Percentiles rank a stretch among this genome's conserved stretches.
Conservation (phyloP, 2,329 filamentous ascomycete species). For the Byssochlamys sp. region DNA sequence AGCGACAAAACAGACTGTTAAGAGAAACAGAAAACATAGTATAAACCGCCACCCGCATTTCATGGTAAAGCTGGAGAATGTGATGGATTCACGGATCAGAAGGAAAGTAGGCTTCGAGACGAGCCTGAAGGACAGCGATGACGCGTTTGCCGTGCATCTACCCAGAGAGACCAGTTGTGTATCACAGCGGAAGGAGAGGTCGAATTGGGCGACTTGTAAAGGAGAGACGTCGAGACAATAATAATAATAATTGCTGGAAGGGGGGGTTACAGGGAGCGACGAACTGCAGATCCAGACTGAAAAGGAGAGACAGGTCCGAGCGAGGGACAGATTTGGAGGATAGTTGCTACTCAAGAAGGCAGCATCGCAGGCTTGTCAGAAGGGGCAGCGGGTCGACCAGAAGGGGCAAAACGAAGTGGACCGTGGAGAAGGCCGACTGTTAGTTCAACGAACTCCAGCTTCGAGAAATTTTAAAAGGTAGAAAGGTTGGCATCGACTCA, state of each 20-base stretch:
- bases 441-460: not conserved
- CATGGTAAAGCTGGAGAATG: constrained; percentile 13
- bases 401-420: not conserved
- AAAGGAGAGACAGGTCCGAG: not conserved
- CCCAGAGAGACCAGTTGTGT: not conserved
- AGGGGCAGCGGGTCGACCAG: not conserved
- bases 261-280: not conserved
- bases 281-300: not conserved
- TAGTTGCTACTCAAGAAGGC: not conserved
- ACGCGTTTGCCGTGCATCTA: not conserved
- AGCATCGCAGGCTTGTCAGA: not conserved
- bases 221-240: not conserved
- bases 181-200: not conserved
- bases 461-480: not conserved
- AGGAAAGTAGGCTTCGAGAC: not conserved
- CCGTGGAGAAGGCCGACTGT: not conserved
- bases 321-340: not conserved
- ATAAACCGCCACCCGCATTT: constrained; percentile 21
- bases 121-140: not conserved
- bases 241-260: not conserved
- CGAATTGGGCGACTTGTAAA: not conserved
- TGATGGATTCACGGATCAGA: not conserved
- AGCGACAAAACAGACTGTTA: constrained; percentile 21
- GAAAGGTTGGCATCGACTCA: not conserved
- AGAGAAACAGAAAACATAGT: constrained; percentile 14